Evolutionary conservation across 2,329 filamentous ascomycete genomes (phyloP), one percentile per base, ranked within the genome.

Genomic region (Orbilia oligospora): DNA sequence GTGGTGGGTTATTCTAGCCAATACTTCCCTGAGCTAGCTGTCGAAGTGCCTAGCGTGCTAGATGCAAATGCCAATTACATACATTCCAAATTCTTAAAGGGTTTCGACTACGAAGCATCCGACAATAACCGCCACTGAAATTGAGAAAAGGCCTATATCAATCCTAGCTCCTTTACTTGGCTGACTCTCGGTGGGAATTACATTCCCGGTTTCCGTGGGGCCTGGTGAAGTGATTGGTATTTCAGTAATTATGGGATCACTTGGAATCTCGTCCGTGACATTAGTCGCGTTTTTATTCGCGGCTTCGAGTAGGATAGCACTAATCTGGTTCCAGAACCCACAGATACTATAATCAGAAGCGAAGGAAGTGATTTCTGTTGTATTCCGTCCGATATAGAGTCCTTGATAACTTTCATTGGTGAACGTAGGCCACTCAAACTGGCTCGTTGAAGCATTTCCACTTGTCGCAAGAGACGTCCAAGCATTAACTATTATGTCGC

Each of bases 321-420:
- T 51, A 5, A 77, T 64, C 33, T 77, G 67, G 5, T 44, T 24
- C 73, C 73, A 77, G 44, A 77, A 77, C 14, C 49, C 61, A 46
- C 73, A 77, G 16, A 67, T 71, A 16, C 51, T 67, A 22, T 51
- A 77, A n/a, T 77, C 24, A 0, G 51, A 41, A n/a, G 27, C 30
- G 0, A 77, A 9, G 1, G 61, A 67, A 6, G 9, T 49, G 14
- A 77, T 56, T 27, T 61, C 58, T 12, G 73, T 71, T 14, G 61
- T 41, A 38, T 67, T 71, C 10, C 44, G 66, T 1, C 56, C 56
- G 16, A 77, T 55, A 41, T 67, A 77, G 0, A 77, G 16, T 20
- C 67, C 73, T 18, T 33, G 16, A 18, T 65, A 77, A 22, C 48
- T 77, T 16, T 48, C 44, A 18, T 71, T 77, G 9, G 56, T 64